These are phyloP conservation scores for Pleurotus cornucopiae DNA, from an alignment of 768 basidiomycete genomes.

Conservation along the genomic window DNA sequence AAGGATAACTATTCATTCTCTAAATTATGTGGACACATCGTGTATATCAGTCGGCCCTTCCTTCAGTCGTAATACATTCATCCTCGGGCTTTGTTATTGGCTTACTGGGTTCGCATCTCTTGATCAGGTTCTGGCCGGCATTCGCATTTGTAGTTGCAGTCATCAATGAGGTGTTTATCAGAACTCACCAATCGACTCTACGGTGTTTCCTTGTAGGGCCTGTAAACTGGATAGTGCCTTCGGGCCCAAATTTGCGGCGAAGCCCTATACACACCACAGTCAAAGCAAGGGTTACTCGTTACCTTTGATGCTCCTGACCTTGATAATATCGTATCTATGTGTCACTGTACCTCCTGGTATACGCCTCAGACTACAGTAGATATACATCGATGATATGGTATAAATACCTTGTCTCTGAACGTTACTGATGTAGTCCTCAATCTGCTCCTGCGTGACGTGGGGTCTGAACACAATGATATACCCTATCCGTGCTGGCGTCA, in stretches of 20 bases:
- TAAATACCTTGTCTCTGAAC: conserved; percentile 34
- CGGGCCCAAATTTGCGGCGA: conserved; percentile 35
- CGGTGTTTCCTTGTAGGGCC: conserved; percentile 10
- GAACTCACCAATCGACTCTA: conserved; percentile 21
- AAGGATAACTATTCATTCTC: too few species aligned
- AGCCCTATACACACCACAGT: conserved; percentile 30
- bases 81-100: neutral
- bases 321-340: conserved; percentile 32
- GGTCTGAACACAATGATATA: conserved; percentile 58
- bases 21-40: too few species aligned
- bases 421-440: conserved; percentile 34
- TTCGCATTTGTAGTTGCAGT: too few species aligned
- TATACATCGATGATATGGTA: neutral
- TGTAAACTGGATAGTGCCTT: conserved; percentile 21
- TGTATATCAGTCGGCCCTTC: too few species aligned
- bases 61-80: neutral
- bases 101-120: conserved; percentile 15
- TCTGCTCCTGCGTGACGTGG: conserved; percentile 30
- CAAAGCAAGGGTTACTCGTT: too few species aligned
- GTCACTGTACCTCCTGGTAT: conserved; percentile 39
- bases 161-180: too few species aligned
- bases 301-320: conserved; percentile 22
- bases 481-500: conserved; percentile 22
- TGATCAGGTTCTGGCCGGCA: conserved; percentile 31
- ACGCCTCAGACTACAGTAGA: neutral